Base-by-base conservation (phyloP, 2,329 filamentous ascomycete genomes). In the Plectosphaerella sp. region DNA sequence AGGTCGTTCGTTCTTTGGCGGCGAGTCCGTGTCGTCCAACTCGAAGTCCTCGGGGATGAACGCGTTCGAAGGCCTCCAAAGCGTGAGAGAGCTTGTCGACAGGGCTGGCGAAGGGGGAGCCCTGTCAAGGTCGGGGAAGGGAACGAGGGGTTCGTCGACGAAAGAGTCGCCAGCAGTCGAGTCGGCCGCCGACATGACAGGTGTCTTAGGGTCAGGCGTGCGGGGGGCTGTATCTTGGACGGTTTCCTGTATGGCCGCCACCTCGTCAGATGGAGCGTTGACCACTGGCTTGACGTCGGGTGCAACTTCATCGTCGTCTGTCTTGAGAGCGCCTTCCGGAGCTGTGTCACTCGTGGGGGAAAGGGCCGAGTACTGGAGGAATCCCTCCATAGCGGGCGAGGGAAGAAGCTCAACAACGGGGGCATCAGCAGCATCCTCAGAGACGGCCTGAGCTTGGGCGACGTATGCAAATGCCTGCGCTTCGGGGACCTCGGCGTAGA, bases 161-260 rank as follows among this genome's bases (percentile, higher is more conserved):
- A 22, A 22, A 2, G 48, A 43, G 36, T 49, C 48, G 39, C 48
- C 43, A 2, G n/a, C 39, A 15, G 12, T 10, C 39, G 48, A 49
- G 48, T 45, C 48, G 39, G 28, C 39, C 8, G 41, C 18, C n/a
- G 48, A 25, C 48, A 49, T 49, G 7, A 16, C n/a, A n/a, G 48
- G 48, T 4, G 48, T 49, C 9, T 45, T 15, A 15, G 48, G 48
- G 3, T 49, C 20, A n/a, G 48, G 36, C 7, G 48, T 24, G 24
- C 18, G 16, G n/a, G 41, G 41, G n/a, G 5, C 11, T n/a, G 41
- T 18, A 16, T 43, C 16, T 12, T 33, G 2, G 11, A 9, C 28
- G 2, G 28, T 33, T 3, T 12, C 8, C 28, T 43, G 36, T 16
- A 33, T 9, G 7, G 22, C 14, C 5, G 18, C 36, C 6, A 11